Conservation (phyloP, 2,329 filamentous ascomycete species). For the Phymatotrichopsis omnivora region DNA sequence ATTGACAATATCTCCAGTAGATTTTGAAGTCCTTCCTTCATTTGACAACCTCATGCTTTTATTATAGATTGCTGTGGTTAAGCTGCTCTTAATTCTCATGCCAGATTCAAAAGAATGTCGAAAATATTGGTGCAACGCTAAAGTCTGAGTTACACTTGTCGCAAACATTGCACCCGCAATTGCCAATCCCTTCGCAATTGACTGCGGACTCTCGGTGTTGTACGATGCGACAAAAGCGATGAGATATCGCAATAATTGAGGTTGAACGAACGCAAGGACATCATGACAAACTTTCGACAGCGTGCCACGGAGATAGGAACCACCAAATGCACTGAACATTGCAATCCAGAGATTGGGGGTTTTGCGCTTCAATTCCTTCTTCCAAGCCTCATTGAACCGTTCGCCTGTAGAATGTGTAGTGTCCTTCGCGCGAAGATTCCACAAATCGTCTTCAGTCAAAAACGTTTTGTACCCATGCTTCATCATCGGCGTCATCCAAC, state of each 20-base stretch:
- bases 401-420: slow-evolving; percentile 64
- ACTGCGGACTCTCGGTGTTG: slow-evolving; percentile 52
- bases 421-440: slow-evolving; percentile 75
- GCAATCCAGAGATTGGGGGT: slow-evolving; percentile 81
- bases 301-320: slow-evolving; percentile 69
- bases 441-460: slow-evolving; percentile 88
- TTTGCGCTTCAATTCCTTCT: slow-evolving; percentile 58
- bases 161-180: slow-evolving; percentile 90
- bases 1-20: slow-evolving; percentile 96
- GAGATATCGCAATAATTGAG: slow-evolving; percentile 74
- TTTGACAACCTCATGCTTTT: slow-evolving; percentile 88
- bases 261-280: slow-evolving; percentile 74
- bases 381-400: slow-evolving; percentile 66
- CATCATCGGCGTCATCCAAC: slow-evolving; percentile 99
- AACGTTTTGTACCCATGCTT: slow-evolving; percentile 83
- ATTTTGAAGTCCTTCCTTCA: slow-evolving; percentile 78
- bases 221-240: slow-evolving; percentile 82
- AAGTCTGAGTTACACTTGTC: slow-evolving; percentile 76
- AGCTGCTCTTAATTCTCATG: slow-evolving; percentile 87
- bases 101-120: slow-evolving; percentile 88
- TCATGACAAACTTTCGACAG: slow-evolving; percentile 88
- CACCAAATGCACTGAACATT: slow-evolving; percentile 72
- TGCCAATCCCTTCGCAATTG: slow-evolving; percentile 69
- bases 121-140: slow-evolving; percentile 93
- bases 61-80: slow-evolving; percentile 83